A percentile compares a stretch with the other conserved stretches of the same genome.
Conservation (phyloP, 2,329 filamentous ascomycete genomes). For the Penicillium sumatraense region DNA sequence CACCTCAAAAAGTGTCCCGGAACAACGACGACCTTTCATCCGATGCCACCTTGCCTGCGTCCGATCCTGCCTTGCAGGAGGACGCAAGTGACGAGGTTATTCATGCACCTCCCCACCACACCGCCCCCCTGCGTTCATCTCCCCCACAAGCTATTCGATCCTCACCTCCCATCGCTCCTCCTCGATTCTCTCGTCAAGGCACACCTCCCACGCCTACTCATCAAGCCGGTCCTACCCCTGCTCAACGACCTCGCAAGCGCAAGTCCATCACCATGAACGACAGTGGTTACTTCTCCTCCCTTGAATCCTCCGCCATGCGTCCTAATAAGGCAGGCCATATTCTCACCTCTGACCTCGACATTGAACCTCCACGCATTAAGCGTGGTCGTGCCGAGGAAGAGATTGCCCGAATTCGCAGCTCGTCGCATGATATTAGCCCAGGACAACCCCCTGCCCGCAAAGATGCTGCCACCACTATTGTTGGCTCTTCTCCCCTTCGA, state of each 20-base stretch:
- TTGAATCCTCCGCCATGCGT: constrained; percentile 86
- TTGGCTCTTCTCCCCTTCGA: constrained; percentile 72
- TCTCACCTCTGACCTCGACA: constrained; percentile 73
- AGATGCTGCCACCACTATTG: constrained; percentile 35
- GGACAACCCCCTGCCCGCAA: constrained; percentile 55
- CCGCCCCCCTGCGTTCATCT: constrained; percentile 47
- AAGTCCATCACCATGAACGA: constrained; percentile 83
- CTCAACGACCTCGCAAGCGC: constrained; percentile 70
- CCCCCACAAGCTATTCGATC: constrained; percentile 72
- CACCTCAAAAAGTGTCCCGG: constrained; percentile 29
- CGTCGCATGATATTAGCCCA: constrained; percentile 85
- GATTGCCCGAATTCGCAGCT: constrained; percentile 88
- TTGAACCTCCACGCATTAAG: constrained; percentile 79
- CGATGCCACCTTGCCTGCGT: constrained; percentile 76
- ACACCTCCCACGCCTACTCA: constrained; percentile 73
- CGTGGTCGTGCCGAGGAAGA: constrained; percentile 93
- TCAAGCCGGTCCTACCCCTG: constrained; percentile 66
- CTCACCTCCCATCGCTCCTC: constrained; percentile 78
- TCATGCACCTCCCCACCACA: constrained; percentile 27
- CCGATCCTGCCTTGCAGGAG: constrained; percentile 65
- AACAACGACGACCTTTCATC: constrained; percentile 68
- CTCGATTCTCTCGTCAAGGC: constrained; percentile 63
- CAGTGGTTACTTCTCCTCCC: constrained; percentile 94
- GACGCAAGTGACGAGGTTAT: constrained; percentile 53
- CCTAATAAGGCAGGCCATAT: constrained; percentile 67